A percentile compares a stretch with the other conserved stretches of the same genome.
These are phyloP conservation scores for Postia placenta DNA, from an alignment of 768 basidiomycete species.

Conservation along the genomic window DNA sequence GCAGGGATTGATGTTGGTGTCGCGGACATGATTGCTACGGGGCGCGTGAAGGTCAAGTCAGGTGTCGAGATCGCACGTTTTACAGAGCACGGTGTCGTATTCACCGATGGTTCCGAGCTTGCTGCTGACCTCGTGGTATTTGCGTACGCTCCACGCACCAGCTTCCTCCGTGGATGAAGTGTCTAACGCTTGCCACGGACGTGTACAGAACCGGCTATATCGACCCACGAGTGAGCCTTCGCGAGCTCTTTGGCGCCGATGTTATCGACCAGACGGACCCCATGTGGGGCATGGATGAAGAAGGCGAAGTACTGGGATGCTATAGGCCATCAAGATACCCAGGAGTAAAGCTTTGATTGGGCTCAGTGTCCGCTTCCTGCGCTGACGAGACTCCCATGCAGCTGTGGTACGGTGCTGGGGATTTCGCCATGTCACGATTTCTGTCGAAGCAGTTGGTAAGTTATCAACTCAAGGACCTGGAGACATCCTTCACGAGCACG, in stretches of 20 bases:
- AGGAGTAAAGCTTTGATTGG: slow-evolving; percentile 25
- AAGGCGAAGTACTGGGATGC: slow-evolving; percentile 32
- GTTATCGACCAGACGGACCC: slow-evolving; percentile 24
- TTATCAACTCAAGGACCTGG: no score
- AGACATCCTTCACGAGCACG: no score
- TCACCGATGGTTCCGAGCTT: slow-evolving; percentile 22
- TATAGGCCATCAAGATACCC: slow-evolving; percentile 38
- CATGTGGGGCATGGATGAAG: slow-evolving; percentile 36
- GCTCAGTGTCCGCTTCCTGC: neutral
- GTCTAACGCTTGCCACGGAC: neutral
- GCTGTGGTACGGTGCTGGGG: slow-evolving; percentile 37
- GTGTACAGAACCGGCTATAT: slow-evolving; percentile 32
- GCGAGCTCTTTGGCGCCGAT: slow-evolving; percentile 30
- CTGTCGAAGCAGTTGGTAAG: slow-evolving; percentile 33
- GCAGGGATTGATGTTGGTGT: slow-evolving; percentile 18
- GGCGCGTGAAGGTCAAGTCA: slow-evolving; percentile 14
- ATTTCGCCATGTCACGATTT: slow-evolving; percentile 27
- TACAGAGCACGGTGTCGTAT: slow-evolving; percentile 17
- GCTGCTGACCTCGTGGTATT: slow-evolving; percentile 27
- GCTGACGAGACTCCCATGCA: slow-evolving; percentile 2
- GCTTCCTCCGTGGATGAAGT: neutral
- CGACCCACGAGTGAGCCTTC: slow-evolving; percentile 24
- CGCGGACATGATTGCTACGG: slow-evolving; percentile 15
- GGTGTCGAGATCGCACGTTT: slow-evolving; percentile 12
- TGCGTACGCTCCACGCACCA: slow-evolving; percentile 15